Conservation (phyloP, 1,284 basidiomycete genomes). For the Sparassis latifolia region DNA sequence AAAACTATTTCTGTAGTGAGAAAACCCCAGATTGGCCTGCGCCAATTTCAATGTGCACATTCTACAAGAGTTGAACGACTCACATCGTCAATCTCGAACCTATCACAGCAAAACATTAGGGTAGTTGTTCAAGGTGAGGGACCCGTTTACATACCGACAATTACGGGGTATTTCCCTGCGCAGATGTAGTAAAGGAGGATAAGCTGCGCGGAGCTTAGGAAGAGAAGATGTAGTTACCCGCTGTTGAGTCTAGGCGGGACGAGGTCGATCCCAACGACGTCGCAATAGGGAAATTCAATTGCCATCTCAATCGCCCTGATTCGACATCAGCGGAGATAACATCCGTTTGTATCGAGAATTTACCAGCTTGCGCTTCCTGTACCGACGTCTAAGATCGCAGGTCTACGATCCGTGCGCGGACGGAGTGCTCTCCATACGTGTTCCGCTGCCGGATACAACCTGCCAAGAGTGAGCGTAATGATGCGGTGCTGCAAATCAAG, state of each 20-base stretch:
- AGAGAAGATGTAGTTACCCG: constrained; percentile 11
- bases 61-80: not conserved
- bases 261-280: constrained; percentile 28
- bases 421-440: constrained; percentile 25
- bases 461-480: constrained; percentile 24
- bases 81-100: constrained; percentile 31
- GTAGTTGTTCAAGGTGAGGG: not conserved
- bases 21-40: constrained; percentile 29
- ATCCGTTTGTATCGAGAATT: constrained; percentile 1
- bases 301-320: constrained; percentile 31
- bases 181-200: not conserved
- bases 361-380: constrained; percentile 31
- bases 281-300: constrained; percentile 27
- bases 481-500: constrained; percentile 30
- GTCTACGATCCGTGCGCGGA: constrained; percentile 21
- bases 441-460: constrained; percentile 24
- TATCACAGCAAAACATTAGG: constrained; percentile 5
- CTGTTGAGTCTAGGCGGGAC: constrained; percentile 23
- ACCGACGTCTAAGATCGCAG: constrained; percentile 27
- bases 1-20: constrained; percentile 24
- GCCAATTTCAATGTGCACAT: constrained; percentile 2
- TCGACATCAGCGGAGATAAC: constrained; percentile 2
- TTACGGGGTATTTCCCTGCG: constrained; percentile 24
- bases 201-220: not conserved
- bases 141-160: constrained; percentile 22